These are phyloP conservation scores for Xerophyta viscosa DNA, from an alignment of 106 monocot species.

Conservation along the genomic window DNA sequence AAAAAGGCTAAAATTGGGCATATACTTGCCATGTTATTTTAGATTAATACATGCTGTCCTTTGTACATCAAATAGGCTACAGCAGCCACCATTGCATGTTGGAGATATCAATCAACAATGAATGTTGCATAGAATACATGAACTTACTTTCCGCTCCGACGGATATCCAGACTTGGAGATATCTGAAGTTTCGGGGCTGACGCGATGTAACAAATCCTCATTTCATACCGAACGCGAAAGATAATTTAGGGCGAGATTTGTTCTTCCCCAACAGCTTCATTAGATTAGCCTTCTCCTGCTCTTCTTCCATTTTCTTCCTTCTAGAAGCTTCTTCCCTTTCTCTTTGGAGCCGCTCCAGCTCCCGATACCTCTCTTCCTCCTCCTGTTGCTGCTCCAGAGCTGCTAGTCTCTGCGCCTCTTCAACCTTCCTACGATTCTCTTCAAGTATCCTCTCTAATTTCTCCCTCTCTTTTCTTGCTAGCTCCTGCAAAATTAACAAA, in stretches of 20 bases:
- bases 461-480: slow-evolving; percentile 73
- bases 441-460: slow-evolving; percentile 92
- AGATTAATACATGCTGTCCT: no score
- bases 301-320: slow-evolving; percentile 89
- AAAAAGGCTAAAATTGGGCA: no score
- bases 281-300: slow-evolving; percentile 72
- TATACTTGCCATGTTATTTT: no score
- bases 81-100: no score
- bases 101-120: no score
- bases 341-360: slow-evolving; percentile 68
- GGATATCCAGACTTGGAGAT: no score
- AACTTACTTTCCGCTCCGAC: no score
- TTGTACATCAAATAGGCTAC: no score
- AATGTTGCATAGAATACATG: no score
- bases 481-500: slow-evolving; percentile 43
- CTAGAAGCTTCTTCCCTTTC: slow-evolving; percentile 89
- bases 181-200: no score
- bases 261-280: slow-evolving; percentile 95
- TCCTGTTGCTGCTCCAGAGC: slow-evolving; percentile 79
- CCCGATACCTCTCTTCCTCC: slow-evolving; percentile 88
- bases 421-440: slow-evolving; percentile 78
- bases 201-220: slow-evolving; percentile 11
- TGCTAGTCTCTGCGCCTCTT: slow-evolving; percentile 77
- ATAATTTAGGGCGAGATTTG: slow-evolving; percentile 85
- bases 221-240: slow-evolving; percentile 73